Evolutionary conservation across 139 green algal species (phyloP).

Genomic region (Pleodorina starrii): DNA sequence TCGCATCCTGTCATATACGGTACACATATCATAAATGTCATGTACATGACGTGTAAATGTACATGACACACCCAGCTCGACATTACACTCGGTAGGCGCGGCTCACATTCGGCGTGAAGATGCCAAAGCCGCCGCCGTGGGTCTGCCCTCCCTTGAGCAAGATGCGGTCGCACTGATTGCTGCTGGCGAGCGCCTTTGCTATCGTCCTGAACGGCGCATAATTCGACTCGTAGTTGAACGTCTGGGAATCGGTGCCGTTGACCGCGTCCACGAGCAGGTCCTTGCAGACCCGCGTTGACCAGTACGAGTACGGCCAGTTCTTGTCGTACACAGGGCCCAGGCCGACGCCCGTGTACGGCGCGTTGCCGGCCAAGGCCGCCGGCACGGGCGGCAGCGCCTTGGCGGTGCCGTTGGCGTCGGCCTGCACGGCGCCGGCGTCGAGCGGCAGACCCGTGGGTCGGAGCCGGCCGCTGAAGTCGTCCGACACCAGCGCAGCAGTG

Average conservation of each 20-base stretch:
- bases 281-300: slow-evolving; percentile 21
- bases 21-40: too few species aligned
- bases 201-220: slow-evolving; percentile 44
- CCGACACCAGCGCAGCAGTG: neutral
- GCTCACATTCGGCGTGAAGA: slow-evolving; percentile 32
- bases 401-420: neutral
- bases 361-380: neutral
- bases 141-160: slow-evolving; percentile 28
- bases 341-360: neutral
- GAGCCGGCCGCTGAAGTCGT: slow-evolving; percentile 41
- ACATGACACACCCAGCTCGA: too few species aligned
- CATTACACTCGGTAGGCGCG: too few species aligned
- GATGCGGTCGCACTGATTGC: slow-evolving; percentile 46
- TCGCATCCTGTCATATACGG: too few species aligned
- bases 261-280: slow-evolving; percentile 42
- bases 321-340: slow-evolving; percentile 15
- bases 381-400: slow-evolving; percentile 30
- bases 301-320: slow-evolving; percentile 38
- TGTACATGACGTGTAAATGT: too few species aligned
- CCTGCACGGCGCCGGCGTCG: slow-evolving; percentile 37
- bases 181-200: neutral
- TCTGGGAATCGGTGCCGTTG: slow-evolving; percentile 19
- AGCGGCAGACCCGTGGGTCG: neutral
- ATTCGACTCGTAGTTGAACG: slow-evolving; percentile 26
- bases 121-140: slow-evolving; percentile 15